Percentiles rank a stretch among this genome's conserved stretches.
Conservation (phyloP, 305 asterid species). For the Solanum aculeatissimum region DNA sequence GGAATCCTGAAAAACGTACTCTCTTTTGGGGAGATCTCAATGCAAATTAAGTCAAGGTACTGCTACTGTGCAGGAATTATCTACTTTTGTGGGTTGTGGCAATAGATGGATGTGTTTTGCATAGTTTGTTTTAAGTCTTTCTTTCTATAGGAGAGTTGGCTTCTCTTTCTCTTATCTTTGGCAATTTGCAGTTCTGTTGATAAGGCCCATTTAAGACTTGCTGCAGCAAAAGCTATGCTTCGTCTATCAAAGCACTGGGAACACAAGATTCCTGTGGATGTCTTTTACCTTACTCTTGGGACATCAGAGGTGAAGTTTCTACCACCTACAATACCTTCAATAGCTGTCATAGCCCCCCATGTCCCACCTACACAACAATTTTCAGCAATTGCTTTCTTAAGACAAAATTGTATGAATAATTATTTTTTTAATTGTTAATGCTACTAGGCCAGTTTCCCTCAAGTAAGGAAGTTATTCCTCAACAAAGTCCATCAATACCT, state of each 20-base stretch:
- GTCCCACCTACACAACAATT: not conserved
- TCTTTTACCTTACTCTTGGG: constrained; percentile 66
- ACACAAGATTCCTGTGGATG: constrained; percentile 78
- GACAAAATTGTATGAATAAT: not conserved
- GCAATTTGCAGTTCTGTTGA: constrained; percentile 63
- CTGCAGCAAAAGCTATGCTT: constrained; percentile 96
- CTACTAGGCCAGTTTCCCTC: constrained; percentile 67
- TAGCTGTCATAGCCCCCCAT: not conserved
- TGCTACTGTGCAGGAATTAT: not conserved
- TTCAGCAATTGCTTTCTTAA: not conserved
- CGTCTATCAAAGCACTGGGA: constrained; percentile 96
- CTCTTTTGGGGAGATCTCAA: constrained; percentile 63
- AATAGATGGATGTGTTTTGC: constrained; percentile 3
- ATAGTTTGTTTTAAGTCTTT: constrained; percentile 3
- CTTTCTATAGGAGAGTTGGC: constrained; percentile 4
- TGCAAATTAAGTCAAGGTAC: constrained; percentile 73
- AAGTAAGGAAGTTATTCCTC: constrained; percentile 62
- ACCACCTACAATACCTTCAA: not conserved
- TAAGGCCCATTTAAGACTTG: constrained; percentile 89
- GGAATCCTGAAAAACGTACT: constrained; percentile 67
- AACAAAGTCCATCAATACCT: constrained; percentile 84
- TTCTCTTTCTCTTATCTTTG: not conserved
- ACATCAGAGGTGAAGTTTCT: constrained; percentile 63
- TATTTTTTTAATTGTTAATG: constrained; percentile 8
- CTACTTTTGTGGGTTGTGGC: constrained; percentile 4